Base-by-base conservation (phyloP, 1,139 yeast genomes). In the Geotrichum phurueaensis region DNA sequence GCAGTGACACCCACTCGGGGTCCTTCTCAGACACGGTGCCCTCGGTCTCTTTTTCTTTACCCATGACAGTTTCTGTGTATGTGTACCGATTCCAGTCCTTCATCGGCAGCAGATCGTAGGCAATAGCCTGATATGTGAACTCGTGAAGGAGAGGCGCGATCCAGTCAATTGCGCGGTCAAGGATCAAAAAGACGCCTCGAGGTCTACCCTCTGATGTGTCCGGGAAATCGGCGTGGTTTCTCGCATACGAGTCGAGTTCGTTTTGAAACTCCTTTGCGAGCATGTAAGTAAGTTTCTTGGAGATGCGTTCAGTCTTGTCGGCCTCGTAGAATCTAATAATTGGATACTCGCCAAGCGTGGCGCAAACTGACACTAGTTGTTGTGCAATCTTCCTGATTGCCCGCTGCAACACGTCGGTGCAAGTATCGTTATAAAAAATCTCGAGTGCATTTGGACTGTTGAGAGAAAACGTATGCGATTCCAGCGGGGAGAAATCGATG, bases 61-160 rank as follows among this genome's bases (percentile, higher is more conserved):
- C 81, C 10, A 91, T 91, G 43, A 75, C 75, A 69, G 84, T 89
- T 67, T 80, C 81, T 53, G 78, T 71, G 70, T 87, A 91, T 51
- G 74, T 78, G 71, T 84, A 89, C n/a, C 71, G 13, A 22, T 77
- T 79, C 27, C 77, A 77, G 58, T 75, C 77, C n/a, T 78, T 75
- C 31, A 83, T 81, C n/a, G 68, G 68, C 39, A 77, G 65, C 56
- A 84, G 73, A 72, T 94, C 99, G 77, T 87, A 86, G 18, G 94
- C 88, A 89, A 92, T 86, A 6, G 97, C 94, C 73, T 94, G 96
- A 73, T 91, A 95, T n/a, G 87, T 84, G 73, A 92, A 90, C 71
- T 91, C 97, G 73, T 94, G 99, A 60, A 92, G 74, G 56, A 95
- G 72, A 0, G 98, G 97, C 3, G 96, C 89, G 69, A 83, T 83